phyloP scores from a whole-genome alignment of 768 basidiomycete genomes.

The Paxillus involutus region DNA sequence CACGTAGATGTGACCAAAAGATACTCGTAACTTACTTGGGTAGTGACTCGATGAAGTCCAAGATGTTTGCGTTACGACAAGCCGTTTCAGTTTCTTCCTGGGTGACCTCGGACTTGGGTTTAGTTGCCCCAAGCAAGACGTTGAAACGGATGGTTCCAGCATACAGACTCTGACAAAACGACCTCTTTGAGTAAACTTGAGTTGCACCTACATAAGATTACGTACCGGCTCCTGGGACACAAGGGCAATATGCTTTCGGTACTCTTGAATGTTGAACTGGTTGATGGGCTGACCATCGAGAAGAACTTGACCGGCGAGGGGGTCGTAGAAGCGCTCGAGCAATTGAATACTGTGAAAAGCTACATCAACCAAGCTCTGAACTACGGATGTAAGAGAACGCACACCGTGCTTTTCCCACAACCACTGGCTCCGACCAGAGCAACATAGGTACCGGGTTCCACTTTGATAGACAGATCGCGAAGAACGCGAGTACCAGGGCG shows the following conservation, averaged over 20 bases:
- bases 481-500: constrained; percentile 82
- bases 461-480: constrained; percentile 67
- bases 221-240: constrained; percentile 83
- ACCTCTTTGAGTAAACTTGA: neutral
- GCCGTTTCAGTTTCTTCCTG: constrained; percentile 84
- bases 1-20: neutral
- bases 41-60: constrained; percentile 84
- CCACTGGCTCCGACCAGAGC: constrained; percentile 83
- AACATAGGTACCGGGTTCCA: constrained; percentile 77
- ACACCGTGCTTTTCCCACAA: constrained; percentile 83
- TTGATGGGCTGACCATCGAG: constrained; percentile 76
- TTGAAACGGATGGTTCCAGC: constrained; percentile 93
- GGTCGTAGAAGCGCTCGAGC: constrained; percentile 85
- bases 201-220: constrained; percentile 9
- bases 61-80: constrained; percentile 85
- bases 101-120: constrained; percentile 75
- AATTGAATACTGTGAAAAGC: constrained; percentile 61
- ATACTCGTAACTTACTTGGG: constrained; percentile 59
- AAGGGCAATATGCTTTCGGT: constrained; percentile 83
- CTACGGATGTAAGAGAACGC: constrained; percentile 26
- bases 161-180: constrained; percentile 60
- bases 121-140: constrained; percentile 83
- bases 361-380: neutral
- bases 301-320: constrained; percentile 66
- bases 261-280: constrained; percentile 80